Evolutionary conservation across 192 early-diverging fungal genomes (phyloP), one percentile per base, ranked within the genome.

Genomic region (Backusella tarrabulga): DNA sequence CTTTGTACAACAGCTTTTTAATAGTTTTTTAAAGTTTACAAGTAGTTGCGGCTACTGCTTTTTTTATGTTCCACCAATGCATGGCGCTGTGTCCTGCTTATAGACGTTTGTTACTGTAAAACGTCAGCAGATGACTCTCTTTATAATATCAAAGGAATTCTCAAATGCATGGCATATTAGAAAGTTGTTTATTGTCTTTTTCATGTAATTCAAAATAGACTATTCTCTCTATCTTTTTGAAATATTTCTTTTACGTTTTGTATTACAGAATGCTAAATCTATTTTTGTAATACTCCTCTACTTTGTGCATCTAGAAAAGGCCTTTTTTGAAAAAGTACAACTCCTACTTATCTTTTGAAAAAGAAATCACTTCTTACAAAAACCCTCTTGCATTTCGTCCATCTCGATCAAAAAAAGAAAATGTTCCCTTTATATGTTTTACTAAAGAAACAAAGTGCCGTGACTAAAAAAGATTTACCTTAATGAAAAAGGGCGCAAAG

Each of bases 1-100:
- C 41, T 70, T 26, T 29, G 26, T 70, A 42, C 40, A 70, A 38
- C 35, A n/a, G 40, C 21, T 70, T 41, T 70, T 38, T 23, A 35
- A 35, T 70, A n/a, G 35, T 41, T 34, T 70, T 69, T 70, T 41
- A 70, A 70, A 40, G 23, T n/a, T n/a, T n/a, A 50, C 4, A 50
- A 50, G 46, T 50, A 42, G 35, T 23, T 41, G 26, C 19, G 3
- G 23, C 56, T 63, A 29, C 32, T 23, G 29, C 52, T 12, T 3
- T 23, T 21, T 29, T 11, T 23, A 29, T 63, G 21, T 29, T 63
- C 56, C 56, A 63, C 56, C 26, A 63, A 63, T 63, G 56, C 56
- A 63, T 63, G 56, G 8, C 23, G 56, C 26, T 63, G 23, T 63
- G 56, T 63, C 26, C 56, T 63, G 1, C 56, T 63, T 63, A 26